Evolutionary conservation across 768 basidiomycete species (phyloP), one percentile per base, ranked within the genome.

Genomic region (Lyophyllum atratum): DNA sequence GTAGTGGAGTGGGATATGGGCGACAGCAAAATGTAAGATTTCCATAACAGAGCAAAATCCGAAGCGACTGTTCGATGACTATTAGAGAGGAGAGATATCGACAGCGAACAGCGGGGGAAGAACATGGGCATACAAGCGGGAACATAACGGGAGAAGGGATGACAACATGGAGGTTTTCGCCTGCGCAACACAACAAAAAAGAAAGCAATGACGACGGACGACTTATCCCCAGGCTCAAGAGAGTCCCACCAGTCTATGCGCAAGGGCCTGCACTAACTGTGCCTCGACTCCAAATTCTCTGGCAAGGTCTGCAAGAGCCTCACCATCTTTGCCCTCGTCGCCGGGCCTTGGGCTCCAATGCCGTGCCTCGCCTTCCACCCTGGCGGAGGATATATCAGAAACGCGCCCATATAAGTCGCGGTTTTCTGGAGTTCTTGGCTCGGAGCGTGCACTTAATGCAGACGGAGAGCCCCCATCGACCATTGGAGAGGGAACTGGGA

Each of bases 231-330:
- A 24, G 26, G 26, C 25, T 40, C 11, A 65, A 46, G 39, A 63
- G 31, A 69, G 50, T 10, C 62, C 66, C 40, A 71, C 69, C 37
- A 90, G 74, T 49, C 87, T 79, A 59, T 87, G 84, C 39, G 82
- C 85, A 44, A 90, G 78, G 3, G 86, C 85, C 64, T 89, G 81
- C 44, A 90, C 82, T 25, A 90, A 67, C 42, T 85, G 78, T 29
- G 88, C 75, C 52, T 89, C 85, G 21, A 90, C 78, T n/a, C 89
- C 89, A 58, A 90, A 90, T 68, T 90, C 89, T 61, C 78, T 78
- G 22, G 89, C 89, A n/a, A 91, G 78, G 22, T 80, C 79, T 45
- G 78, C 78, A 68, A 84, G 52, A 65, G 78, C 54, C 49, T 60
- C 64, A 48, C n/a, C 59, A 46, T 59, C 58, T 53, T 62, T 48